These are phyloP conservation scores for Penicilliopsis zonata DNA, from an alignment of 495 filamentous ascomycete species.

Conservation along the genomic window DNA sequence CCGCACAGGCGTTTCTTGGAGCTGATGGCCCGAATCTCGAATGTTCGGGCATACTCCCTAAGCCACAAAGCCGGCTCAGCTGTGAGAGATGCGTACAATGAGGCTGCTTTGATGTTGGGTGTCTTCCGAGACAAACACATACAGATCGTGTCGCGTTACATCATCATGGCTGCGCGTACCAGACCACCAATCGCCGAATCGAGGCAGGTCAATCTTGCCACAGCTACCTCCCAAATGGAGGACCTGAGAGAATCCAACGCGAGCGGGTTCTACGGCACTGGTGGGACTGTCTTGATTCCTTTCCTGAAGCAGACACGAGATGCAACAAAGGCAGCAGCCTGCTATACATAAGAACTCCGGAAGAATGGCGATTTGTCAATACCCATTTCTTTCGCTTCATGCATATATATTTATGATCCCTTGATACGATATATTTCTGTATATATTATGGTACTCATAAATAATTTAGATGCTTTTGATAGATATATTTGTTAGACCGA, in stretches of 20 bases:
- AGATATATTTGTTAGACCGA: too few species aligned
- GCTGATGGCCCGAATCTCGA: conserved; percentile 59
- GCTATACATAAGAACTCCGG: too few species aligned
- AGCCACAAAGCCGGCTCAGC: conserved; percentile 40
- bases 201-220: background rate
- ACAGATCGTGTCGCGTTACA: conserved; percentile 87
- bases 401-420: background rate
- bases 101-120: conserved; percentile 70
- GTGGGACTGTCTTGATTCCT: conserved; percentile 68
- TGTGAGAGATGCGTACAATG: conserved; percentile 72
- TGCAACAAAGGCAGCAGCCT: conserved; percentile 43
- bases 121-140: conserved; percentile 84
- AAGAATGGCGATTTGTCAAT: too few species aligned
- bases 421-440: too few species aligned
- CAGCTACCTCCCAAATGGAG: conserved; percentile 1
- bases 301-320: conserved; percentile 79
- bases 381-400: too few species aligned
- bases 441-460: too few species aligned
- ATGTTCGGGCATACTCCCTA: conserved; percentile 72
- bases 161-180: conserved; percentile 47
- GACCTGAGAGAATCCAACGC: conserved; percentile 1
- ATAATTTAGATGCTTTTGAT: too few species aligned
- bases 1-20: conserved; percentile 79
- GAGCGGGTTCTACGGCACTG: conserved; percentile 60
- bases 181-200: conserved; percentile 6